Base-by-base conservation (phyloP, 371 early-diverging fungal species). In the Syncephalastrum contaminatum region DNA sequence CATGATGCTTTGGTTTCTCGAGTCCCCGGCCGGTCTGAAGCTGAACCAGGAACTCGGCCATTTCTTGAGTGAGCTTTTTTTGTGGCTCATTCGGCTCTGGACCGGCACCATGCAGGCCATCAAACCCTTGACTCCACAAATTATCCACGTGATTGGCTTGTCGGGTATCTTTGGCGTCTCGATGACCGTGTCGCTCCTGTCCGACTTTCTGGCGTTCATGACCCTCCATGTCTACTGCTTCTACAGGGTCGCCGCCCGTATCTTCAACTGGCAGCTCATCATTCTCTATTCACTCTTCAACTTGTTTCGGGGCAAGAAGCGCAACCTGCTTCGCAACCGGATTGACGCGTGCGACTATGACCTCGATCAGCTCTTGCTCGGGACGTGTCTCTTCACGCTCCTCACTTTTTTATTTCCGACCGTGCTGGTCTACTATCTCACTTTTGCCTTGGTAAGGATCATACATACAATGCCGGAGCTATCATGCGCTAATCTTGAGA, bases 11-110 rank as follows among this genome's bases (percentile, higher is more conserved):
- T 99, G 99, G 99, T 80, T 99, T 42, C 85, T 93, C 56, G 84
- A 91, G 52, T 91, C 90, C 67, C 99, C 99, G 12, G 98, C 94
- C 0, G 99, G 99, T 8, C 73, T 99, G 19, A 99, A 99, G 64
- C 83, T 99, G 2, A 99, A 99, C 63, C 85, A 84, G 27, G 91
- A 92, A 48, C 76, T 97, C 16, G 91, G 89, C 19, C 80, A 80
- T 6, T 97, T 99, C 64, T 63, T 99, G 42, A 98, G 95, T 0
- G 93, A 96, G 51, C 72, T 97, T 14, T 97, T 96, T 69, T 72
- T 92, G n/a, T 95, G 95, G 94, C 70, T 97, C 14, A 82, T 97
- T 40, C 80, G 84, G 44, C 54, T 94, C 1, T 97, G 97, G 97
- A 88, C 84, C 40, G 84, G 89, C 88, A 73, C 22, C 41, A 77